Conservation (phyloP, 352 stramenopile species). For the Pythium insidiosum region DNA sequence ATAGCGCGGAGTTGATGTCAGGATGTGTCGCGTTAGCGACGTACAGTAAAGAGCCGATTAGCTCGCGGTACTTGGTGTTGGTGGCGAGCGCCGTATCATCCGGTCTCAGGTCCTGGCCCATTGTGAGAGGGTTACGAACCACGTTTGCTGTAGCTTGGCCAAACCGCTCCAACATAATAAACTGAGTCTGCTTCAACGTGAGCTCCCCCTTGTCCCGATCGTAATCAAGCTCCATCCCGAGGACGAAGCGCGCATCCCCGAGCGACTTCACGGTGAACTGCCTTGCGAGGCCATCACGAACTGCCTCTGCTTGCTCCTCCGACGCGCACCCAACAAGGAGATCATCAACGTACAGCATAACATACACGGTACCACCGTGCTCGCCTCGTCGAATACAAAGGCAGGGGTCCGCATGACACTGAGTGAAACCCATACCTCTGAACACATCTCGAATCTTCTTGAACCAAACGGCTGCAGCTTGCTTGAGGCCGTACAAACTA, state of each 20-base stretch:
- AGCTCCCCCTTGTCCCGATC: not conserved
- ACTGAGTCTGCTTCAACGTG: not conserved
- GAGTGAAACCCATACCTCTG: not conserved
- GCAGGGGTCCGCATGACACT: not conserved
- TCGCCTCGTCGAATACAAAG: not conserved
- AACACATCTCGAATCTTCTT: constrained; percentile 8
- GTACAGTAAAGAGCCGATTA: constrained; percentile 16
- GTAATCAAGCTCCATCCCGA: constrained; percentile 13
- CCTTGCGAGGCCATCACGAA: not conserved
- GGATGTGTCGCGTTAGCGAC: constrained; percentile 12
- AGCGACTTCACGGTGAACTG: constrained; percentile 9
- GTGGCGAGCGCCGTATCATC: too few species aligned
- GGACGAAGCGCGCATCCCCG: constrained; percentile 7
- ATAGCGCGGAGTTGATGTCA: constrained; percentile 7
- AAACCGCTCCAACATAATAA: too few species aligned
- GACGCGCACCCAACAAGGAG: constrained; percentile 5
- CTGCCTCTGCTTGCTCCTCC: not conserved
- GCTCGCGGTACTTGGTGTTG: too few species aligned
- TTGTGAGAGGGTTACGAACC: too few species aligned
- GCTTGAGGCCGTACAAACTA: constrained; percentile 28
- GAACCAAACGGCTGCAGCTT: constrained; percentile 22
- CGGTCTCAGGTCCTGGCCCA: too few species aligned
- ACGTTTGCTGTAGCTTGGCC: too few species aligned
- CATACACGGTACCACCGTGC: not conserved
- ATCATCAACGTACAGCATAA: constrained; percentile 7